Base-by-base conservation (phyloP, 495 filamentous ascomycete species). In the Articulospora tetracladia region DNA sequence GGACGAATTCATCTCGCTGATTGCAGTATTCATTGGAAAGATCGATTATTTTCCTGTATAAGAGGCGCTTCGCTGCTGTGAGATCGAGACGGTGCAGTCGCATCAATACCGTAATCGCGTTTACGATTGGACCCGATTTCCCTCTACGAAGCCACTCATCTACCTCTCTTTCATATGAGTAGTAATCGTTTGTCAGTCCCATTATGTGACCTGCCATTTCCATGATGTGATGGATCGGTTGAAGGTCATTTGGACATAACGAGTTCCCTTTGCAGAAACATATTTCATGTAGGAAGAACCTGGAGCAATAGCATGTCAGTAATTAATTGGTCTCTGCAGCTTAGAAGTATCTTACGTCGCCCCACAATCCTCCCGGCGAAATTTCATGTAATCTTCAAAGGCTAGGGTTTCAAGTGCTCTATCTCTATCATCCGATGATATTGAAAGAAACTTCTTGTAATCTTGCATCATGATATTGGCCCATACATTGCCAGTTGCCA, bases 361-460 rank as follows among this genome's bases (percentile, higher is more conserved):
- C 10, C 49, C 49, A 53, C n/a, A 8, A 53, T 53, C 49, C 8
- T 22, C 49, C 23, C n/a, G n/a, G 24, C 49, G 49, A 22, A 53
- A 53, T 53, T 28, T 27, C 49, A 53, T n/a, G n/a, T 53, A 53
- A 10, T 53, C 49, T 27, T 53, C 49, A 28, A 53, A 34, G 6
- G 6, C 30, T 7, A 15, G 30, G 15, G 30, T 15, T 7, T 6
- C 30, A 6, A 34, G 30, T 6, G 30, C 30, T 34, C 30, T 34
- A 34, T 34, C 30, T 34, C 30, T 34, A 7, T 34, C 30, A 34
- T 34, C 30, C 7, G 30, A 34, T 7, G 30, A 34, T 6, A 34
- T 34, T 34, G 30, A 6, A 15, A 34, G 30, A 34, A 34, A 34
- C 6, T 6, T 34, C 30, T 34, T 34, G 15, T 34, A 34, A 15